Evolutionary conservation across 2,329 filamentous ascomycete genomes (phyloP), one percentile per base, ranked within the genome.

Genomic region (Zasmidium cellare): DNA sequence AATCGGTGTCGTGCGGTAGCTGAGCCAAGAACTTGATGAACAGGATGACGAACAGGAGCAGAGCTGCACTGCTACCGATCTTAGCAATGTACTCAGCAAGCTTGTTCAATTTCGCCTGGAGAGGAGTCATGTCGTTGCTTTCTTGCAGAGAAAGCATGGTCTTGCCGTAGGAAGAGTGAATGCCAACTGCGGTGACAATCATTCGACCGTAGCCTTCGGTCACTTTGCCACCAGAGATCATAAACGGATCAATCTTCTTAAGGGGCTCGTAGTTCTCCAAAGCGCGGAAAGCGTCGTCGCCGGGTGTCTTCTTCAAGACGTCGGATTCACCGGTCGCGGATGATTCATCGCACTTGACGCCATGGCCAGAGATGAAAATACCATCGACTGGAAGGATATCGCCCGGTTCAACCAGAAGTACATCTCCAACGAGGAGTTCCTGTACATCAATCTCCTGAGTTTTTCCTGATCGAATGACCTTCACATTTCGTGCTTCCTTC

Each of bases 191-290:
- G 1, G 88, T 91, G 55, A 92, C 89, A 55, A 93, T 72, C 72
- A 91, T 92, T 3, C 84, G 86, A 9, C 90, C 90, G 7, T 91
- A 81, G 55, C 90, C 90, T 67, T 91, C 88, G 0, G 86, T 85
- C 11, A 93, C 86, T 65, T 91, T 91, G 2, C 87, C 87, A 47
- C 90, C 92, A 25, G 92, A 96, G 65, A 96, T 90, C 67, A 97
- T 91, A 72, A 93, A 93, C 0, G 90, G 90, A 65, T 92, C 90
- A 60, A 88, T 77, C 67, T 91, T 91, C 76, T 81, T 80, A 31
- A 87, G 75, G 16, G 79, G 79, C 53, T 86, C 79, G 58, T 84
- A 79, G 49, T 83, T 85, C 61, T 87, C 82, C 62, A 89, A 87
- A 2, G 84, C 80, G 31, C 80, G 80, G 70, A 82, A 87, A 19